Base-by-base conservation (phyloP, 208 protist species). In the Naegleria gruberi region DNA sequence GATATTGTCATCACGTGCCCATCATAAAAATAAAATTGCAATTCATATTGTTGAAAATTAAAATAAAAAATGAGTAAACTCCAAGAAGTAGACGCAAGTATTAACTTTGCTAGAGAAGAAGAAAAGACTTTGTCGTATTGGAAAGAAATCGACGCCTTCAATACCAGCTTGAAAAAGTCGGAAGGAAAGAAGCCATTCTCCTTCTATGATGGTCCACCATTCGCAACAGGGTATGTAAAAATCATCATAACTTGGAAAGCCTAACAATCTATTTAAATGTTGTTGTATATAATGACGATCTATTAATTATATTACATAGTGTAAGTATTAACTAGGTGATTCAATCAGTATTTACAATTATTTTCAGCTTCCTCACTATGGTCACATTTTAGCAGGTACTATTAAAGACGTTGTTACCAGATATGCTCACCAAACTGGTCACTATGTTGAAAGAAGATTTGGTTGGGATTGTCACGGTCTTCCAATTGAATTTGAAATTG, bases 121-220 rank as follows among this genome's bases (percentile, higher is more conserved):
- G 94, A 97, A 91, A 95, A 98, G 84, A 94, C 98, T 34, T 91
- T 99, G 8, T 89, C 95, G 87, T 95, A 97, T 91, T 99, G 99
- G 99, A 89, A 96, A 47, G 93, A 98, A 81, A 98, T 98, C 83
- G 94, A 99, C 90, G 98, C 97, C 44, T 99, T 99, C 92, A 57
- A 97, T 43, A 96, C 95, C 40, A 98, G 95, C 0, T 90, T 99
- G 46, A 96, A 98, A 93, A 91, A 95, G 55, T 98, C 95, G 43
- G 96, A 98, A 91, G 97, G 97, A 47, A 93, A 93, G 57, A 92
- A 94, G 87, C 90, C 91, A 47, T 40, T 94, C 91, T 96, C 94
- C 41, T 99, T 99, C 92, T 99, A 99, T 92, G 99, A 99, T 94
- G 99, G 99, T 42, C 99, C 99, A 26, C 99, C 99, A n/a, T 99